A percentile compares a stretch with the other conserved stretches of the same genome.
Conservation (phyloP, 163 green algal species). For the Chlorella variabilis region DNA sequence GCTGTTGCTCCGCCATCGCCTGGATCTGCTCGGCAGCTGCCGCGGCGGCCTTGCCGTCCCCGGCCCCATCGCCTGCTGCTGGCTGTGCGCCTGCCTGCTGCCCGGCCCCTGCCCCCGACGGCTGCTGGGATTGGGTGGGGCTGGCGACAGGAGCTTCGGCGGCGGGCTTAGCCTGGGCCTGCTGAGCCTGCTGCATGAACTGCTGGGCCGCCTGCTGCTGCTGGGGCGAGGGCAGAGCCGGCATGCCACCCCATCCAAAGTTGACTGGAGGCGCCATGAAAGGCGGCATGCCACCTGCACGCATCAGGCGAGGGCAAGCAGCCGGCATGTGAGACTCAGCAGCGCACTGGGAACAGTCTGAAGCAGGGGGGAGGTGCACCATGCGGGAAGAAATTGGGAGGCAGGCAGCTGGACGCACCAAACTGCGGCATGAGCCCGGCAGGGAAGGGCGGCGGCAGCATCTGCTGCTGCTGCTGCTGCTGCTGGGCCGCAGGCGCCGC, state of each 20-base stretch:
- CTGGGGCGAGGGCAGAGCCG: neutral
- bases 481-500: neutral
- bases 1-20: neutral
- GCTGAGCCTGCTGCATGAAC: slow-evolving; percentile 12
- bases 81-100: neutral
- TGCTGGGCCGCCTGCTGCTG: neutral
- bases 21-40: neutral
- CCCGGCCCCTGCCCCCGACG: neutral
- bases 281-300: neutral
- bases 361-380: neutral
- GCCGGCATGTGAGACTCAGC: neutral
- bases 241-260: slow-evolving; percentile 21
- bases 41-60: neutral
- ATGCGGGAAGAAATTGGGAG: too few relatives aligned
- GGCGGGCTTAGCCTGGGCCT: neutral
- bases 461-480: slow-evolving; percentile 3
- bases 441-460: neutral
- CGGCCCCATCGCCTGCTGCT: neutral
- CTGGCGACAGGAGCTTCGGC: neutral
- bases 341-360: neutral
- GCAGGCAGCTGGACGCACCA: neutral
- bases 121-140: neutral
- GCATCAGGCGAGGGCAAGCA: neutral
- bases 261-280: slow-evolving; percentile 1
- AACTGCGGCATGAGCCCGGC: neutral